phyloP scores from a whole-genome alignment of 208 protist species.

The Leishmania tropica region DNA sequence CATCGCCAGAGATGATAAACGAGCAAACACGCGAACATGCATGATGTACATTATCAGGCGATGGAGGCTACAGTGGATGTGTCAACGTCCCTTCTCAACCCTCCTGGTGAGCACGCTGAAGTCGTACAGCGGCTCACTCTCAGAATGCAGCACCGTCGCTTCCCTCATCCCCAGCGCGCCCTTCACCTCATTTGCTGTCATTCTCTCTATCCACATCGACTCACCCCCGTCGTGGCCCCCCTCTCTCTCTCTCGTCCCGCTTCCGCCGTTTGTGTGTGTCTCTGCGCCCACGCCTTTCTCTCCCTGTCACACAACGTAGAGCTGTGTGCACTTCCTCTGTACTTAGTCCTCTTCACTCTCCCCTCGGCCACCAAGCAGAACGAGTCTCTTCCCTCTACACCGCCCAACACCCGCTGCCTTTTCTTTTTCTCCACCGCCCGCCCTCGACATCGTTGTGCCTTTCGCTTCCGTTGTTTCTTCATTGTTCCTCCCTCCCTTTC shows the following conservation, averaged over 20 bases:
- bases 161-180: not conserved
- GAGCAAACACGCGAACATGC: not conserved
- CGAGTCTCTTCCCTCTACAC: not conserved
- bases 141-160: not conserved
- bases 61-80: not conserved
- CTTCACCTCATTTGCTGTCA: not conserved
- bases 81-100: not conserved
- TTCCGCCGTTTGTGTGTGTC: not conserved
- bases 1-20: not conserved
- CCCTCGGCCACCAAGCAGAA: not conserved
- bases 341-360: not conserved
- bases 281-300: too few relatives aligned
- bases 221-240: not conserved
- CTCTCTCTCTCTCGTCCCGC: not conserved
- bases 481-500: not conserved
- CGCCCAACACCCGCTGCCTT: not conserved
- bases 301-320: not conserved
- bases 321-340: not conserved
- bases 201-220: not conserved
- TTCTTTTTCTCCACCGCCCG: not conserved
- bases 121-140: not conserved
- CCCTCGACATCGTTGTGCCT: not conserved
- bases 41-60: not conserved
- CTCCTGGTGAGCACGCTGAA: not conserved
- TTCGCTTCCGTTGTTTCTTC: constrained; percentile 2